phyloP scores from a whole-genome alignment of 306 rosid genomes.

The Astragalus membranaceus region DNA sequence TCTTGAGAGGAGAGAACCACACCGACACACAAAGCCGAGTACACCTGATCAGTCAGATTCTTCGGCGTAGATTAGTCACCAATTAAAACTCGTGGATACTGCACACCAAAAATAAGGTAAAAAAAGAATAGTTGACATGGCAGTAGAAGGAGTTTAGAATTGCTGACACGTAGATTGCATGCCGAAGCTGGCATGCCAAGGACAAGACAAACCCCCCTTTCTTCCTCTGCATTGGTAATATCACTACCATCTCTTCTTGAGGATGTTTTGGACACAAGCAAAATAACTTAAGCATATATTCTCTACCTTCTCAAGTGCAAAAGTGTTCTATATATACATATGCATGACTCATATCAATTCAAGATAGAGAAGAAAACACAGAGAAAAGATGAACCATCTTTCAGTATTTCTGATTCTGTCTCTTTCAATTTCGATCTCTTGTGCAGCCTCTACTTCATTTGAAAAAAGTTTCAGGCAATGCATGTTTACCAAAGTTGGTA shows the following conservation, averaged over 20 bases:
- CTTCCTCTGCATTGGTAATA: no score
- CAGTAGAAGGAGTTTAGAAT: background rate
- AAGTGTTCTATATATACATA: background rate
- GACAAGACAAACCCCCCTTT: background rate
- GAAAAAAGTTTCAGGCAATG: constrained; percentile 28
- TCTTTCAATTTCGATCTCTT: constrained; percentile 25
- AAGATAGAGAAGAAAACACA: background rate
- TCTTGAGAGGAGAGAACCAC: no score
- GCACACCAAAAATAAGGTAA: no score
- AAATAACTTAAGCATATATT: background rate
- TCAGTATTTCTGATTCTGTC: constrained; percentile 17
- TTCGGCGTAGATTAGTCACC: no score
- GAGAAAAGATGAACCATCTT: constrained; percentile 10
- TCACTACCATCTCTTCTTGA: background rate
- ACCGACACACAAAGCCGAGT: no score
- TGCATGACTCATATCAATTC: background rate
- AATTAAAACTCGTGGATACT: no score
- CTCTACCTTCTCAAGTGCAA: background rate
- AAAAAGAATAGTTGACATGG: no score
- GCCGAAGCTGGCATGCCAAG: background rate
- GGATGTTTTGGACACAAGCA: background rate
- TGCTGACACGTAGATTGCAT: background rate
- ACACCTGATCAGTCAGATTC: no score
- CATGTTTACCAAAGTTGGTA: constrained; percentile 13
- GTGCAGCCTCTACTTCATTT: constrained; percentile 5